Base-by-base conservation (phyloP, 768 basidiomycete genomes). In the Kwoniella newhampshirensis region DNA sequence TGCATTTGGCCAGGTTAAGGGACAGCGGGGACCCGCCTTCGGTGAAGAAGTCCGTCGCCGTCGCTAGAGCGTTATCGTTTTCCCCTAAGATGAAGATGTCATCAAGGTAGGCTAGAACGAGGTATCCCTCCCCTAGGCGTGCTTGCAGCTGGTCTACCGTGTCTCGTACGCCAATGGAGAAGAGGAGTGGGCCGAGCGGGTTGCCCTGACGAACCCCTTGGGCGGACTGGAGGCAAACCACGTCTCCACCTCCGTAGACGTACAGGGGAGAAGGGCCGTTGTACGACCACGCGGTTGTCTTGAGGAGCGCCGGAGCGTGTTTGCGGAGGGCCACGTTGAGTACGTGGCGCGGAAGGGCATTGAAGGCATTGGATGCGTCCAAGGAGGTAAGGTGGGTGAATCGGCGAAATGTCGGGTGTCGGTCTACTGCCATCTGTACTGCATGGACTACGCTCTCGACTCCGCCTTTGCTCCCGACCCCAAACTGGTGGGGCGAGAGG, bases 311-410 rank as follows among this genome's bases (percentile, higher is more conserved):
- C 0, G 66, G 63, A 15, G 68, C 66, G 26, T 62, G 28, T 18
- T 51, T 20, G 11, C 35, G 26, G n/a, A 67, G 20, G 11, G 42
- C 32, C 7, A 32, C 7, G 21, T 42, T 53, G 21, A 58, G 30
- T 21, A 21, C 36, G 17, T 21, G 1, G 6, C 59, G 52, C 15
- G 26, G 9, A 21, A 58, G 17, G 25, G 54, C 40, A 51, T 65
- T 65, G 58, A 67, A 71, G n/a, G 66, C 69, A 53, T 68, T 71
- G 6, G 23, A 30, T 28, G 55, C 44, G 57, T 71, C 69, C 3
- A 71, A 57, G 2, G 42, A 51, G 37, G 50, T 36, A n/a, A 66
- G 28, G 27, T 59, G 43, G 7, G 6, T 32, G 32, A 32, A 32
- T 6, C 32, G 32, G 7, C 32, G 6, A 13, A 32, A 32, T 13